These are phyloP conservation scores for Coniella lustricola DNA, from an alignment of 2,329 filamentous ascomycete genomes.

Conservation along the genomic window DNA sequence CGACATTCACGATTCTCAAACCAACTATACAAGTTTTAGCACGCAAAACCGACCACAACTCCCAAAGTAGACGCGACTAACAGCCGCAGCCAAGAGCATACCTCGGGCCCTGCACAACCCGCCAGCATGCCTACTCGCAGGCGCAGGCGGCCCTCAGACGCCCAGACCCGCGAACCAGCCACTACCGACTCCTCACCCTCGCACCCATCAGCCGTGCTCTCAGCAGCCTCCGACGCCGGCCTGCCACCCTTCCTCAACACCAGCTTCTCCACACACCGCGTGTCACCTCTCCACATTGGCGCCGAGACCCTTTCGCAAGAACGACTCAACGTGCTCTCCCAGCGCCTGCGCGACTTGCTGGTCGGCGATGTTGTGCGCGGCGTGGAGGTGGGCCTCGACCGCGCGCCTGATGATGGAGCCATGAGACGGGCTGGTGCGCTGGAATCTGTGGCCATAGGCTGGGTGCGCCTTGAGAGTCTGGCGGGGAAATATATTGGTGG, in stretches of 20 bases:
- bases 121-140: constrained; percentile 8
- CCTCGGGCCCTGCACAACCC: no score
- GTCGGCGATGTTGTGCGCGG: constrained; percentile 55
- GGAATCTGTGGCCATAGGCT: constrained; percentile 40
- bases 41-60: no score
- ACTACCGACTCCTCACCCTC: constrained; percentile 4
- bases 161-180: not conserved
- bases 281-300: constrained; percentile 47
- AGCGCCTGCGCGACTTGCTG: constrained; percentile 45
- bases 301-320: constrained; percentile 28
- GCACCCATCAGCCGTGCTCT: constrained; percentile 1
- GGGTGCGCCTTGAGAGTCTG: constrained; percentile 30
- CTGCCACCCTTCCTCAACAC: constrained; percentile 47
- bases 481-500: constrained; percentile 24
- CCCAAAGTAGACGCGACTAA: not conserved
- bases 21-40: no score
- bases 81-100: no score
- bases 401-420: constrained; percentile 29
- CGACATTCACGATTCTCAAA: no score
- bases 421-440: constrained; percentile 36
- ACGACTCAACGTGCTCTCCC: constrained; percentile 37
- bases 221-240: constrained; percentile 16
- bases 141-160: not conserved
- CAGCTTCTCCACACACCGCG: constrained; percentile 50
- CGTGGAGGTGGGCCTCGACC: constrained; percentile 44